Percentiles rank a stretch among this genome's conserved stretches.
Conservation (phyloP, 148 eudicot genomes). For the Spergularia bocconei region DNA sequence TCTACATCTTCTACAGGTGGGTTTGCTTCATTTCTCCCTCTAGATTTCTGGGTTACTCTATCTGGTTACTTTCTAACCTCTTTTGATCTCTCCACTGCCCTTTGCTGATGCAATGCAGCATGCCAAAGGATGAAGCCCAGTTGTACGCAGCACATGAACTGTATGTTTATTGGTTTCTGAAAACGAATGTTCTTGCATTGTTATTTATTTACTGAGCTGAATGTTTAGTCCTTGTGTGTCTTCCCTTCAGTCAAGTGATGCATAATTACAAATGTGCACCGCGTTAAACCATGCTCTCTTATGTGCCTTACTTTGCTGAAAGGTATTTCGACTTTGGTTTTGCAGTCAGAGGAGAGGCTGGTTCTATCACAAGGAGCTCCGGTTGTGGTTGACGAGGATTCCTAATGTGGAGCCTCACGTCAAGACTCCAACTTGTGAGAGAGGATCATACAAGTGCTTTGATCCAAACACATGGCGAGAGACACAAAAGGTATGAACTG, state of each 20-base stretch:
- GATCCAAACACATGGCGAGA: slow-evolving; percentile 70
- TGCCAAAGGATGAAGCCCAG: slow-evolving; percentile 94
- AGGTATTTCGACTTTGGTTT: slow-evolving; percentile 18
- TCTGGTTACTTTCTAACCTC: slow-evolving; percentile 1
- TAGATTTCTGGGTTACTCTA: neutral
- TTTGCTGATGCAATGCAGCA: slow-evolving; percentile 42
- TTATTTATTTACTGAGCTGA: neutral
- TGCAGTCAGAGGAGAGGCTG: slow-evolving; percentile 61
- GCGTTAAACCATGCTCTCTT: neutral
- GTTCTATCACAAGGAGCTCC: slow-evolving; percentile 62
- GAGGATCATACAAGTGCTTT: slow-evolving; percentile 61
- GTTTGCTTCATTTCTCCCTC: neutral
- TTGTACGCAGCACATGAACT: slow-evolving; percentile 79
- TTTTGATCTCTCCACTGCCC: neutral
- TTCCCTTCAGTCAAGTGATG: neutral
- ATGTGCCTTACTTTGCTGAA: neutral
- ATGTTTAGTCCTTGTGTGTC: neutral
- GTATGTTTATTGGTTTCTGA: slow-evolving; percentile 43
- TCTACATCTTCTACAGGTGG: slow-evolving; percentile 86
- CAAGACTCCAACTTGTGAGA: slow-evolving; percentile 54
- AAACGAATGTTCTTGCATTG: neutral
- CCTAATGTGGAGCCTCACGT: slow-evolving; percentile 52
- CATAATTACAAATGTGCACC: neutral
- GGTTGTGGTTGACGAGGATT: slow-evolving; percentile 52
- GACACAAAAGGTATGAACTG: slow-evolving; percentile 44